These are phyloP conservation scores for Trypanosoma scelopori DNA, from an alignment of 208 protist genomes.

Conservation along the genomic window DNA sequence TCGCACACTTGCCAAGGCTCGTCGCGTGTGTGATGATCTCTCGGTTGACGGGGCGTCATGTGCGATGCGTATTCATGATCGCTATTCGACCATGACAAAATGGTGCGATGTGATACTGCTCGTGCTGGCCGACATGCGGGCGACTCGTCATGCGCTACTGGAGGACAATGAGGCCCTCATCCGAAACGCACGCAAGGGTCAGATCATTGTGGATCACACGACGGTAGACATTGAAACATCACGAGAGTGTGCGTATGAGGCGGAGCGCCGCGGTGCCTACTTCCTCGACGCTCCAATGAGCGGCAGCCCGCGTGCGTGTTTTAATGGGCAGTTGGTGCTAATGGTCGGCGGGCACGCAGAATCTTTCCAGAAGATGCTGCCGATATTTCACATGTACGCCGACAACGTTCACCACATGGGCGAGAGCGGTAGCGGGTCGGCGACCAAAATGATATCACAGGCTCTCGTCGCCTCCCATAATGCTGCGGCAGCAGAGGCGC, in stretches of 20 bases:
- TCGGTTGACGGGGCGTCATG: slow-evolving; percentile 80
- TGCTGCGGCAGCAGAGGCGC: slow-evolving; percentile 82
- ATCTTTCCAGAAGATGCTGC: slow-evolving; percentile 66
- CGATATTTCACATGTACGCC: slow-evolving; percentile 87
- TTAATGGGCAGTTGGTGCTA: slow-evolving; percentile 79
- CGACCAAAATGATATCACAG: slow-evolving; percentile 79
- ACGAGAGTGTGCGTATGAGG: slow-evolving; percentile 63
- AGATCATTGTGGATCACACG: slow-evolving; percentile 90
- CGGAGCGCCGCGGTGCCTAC: slow-evolving; percentile 59
- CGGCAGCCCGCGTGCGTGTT: slow-evolving; percentile 72
- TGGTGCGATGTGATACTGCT: slow-evolving; percentile 87
- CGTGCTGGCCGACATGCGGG: slow-evolving; percentile 47
- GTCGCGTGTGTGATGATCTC: slow-evolving; percentile 73
- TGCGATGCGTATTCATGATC: slow-evolving; percentile 82
- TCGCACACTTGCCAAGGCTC: slow-evolving; percentile 59
- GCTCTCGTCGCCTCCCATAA: slow-evolving; percentile 86
- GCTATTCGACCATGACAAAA: slow-evolving; percentile 81
- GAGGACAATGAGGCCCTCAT: slow-evolving; percentile 72
- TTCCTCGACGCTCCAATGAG: slow-evolving; percentile 89
- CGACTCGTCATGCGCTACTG: slow-evolving; percentile 54
- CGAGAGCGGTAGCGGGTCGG: slow-evolving; percentile 59
- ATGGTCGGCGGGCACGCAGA: slow-evolving; percentile 84
- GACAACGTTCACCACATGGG: slow-evolving; percentile 87
- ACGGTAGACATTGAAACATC: slow-evolving; percentile 79
- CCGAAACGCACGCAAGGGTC: slow-evolving; percentile 62